phyloP scores from a whole-genome alignment of 345 rosid species.

The Pistacia integerrima region DNA sequence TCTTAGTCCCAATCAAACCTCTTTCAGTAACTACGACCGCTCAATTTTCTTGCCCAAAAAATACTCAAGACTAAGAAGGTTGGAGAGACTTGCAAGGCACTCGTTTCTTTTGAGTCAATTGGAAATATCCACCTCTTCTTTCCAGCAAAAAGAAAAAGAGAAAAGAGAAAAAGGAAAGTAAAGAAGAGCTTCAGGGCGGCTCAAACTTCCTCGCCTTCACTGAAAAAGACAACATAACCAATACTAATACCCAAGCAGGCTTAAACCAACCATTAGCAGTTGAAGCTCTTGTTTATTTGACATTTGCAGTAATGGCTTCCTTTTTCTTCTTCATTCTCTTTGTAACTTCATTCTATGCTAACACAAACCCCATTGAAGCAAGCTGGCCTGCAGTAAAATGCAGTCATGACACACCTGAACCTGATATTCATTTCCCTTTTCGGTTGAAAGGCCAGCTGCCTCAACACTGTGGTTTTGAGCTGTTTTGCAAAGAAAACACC shows the following conservation, averaged over 20 bases:
- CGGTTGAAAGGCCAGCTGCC: conserved; percentile 25
- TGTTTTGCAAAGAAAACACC: conserved; percentile 47
- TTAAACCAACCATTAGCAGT: not conserved
- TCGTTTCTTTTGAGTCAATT: not conserved
- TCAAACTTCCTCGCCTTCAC: not conserved
- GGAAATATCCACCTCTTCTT: not conserved
- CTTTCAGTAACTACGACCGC: no score
- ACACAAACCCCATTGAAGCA: conserved; percentile 22
- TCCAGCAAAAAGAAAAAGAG: conserved; percentile 8
- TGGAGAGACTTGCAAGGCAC: conserved; percentile 16
- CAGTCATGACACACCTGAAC: conserved; percentile 30
- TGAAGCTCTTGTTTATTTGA: not conserved
- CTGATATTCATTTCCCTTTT: conserved; percentile 57
- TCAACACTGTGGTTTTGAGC: conserved; percentile 39
- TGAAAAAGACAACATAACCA: not conserved
- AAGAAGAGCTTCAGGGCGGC: conserved; percentile 6
- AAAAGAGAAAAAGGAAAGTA: not conserved
- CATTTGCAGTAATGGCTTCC: conserved; percentile 22
- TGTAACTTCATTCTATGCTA: conserved; percentile 17
- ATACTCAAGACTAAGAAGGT: not conserved
- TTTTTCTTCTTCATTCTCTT: conserved; percentile 27
- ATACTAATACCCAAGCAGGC: not conserved
- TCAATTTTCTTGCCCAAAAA: no score
- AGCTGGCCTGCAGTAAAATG: conserved; percentile 30
- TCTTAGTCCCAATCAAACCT: not conserved